Percentiles rank a stretch among this genome's conserved stretches.
Evolutionary conservation across 371 early-diverging fungal species (phyloP).

Genomic region (Fennellomyces sp.): DNA sequence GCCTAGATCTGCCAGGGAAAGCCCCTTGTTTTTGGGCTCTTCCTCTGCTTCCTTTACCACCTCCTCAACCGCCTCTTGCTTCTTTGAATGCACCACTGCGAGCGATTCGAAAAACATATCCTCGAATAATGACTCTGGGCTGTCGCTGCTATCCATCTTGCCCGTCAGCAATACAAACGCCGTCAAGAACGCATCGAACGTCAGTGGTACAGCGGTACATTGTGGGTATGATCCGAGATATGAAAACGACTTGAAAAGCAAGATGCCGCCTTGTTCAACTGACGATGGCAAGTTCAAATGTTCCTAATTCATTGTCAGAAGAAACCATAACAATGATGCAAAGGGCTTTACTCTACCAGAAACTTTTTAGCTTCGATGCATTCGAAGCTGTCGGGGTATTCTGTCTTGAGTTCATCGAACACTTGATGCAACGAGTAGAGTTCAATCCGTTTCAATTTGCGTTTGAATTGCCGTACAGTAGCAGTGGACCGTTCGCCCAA

Average conservation of each 20-base stretch:
- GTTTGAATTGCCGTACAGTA: constrained; percentile 7
- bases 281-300: constrained; percentile 36
- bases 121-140: constrained; percentile 24
- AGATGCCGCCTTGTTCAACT: constrained; percentile 38
- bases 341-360: no score
- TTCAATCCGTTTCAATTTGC: constrained; percentile 28
- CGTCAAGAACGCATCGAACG: constrained; percentile 40
- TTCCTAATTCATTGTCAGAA: no score
- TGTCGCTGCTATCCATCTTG: constrained; percentile 33
- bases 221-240: constrained; percentile 46
- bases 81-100: constrained; percentile 25
- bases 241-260: constrained; percentile 51
- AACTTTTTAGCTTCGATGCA: constrained; percentile 49
- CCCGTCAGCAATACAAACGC: constrained; percentile 43
- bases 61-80: background rate
- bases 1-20: constrained; percentile 43
- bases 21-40: constrained; percentile 13
- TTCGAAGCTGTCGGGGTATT: constrained; percentile 34
- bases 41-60: background rate
- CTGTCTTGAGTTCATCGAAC: constrained; percentile 37
- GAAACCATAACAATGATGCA: no score
- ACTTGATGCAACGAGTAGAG: constrained; percentile 31
- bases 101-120: constrained; percentile 46
- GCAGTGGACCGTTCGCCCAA: background rate
- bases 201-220: constrained; percentile 21